Base-by-base conservation (phyloP, 2,329 filamentous ascomycete genomes). In the Aplosporella prunicola region DNA sequence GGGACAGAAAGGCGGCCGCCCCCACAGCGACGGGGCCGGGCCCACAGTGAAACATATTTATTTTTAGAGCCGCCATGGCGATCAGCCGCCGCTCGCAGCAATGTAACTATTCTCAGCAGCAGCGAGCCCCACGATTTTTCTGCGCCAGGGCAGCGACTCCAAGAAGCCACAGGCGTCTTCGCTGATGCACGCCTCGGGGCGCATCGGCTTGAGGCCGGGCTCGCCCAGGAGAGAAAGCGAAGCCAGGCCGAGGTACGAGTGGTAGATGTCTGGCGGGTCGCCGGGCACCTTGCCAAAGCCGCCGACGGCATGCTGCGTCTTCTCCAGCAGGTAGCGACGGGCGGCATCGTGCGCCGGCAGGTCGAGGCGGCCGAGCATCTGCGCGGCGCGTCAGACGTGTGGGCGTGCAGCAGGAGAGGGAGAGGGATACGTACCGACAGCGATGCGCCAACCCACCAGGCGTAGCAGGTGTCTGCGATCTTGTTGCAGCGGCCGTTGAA, bases 401-500 rank as follows among this genome's bases (percentile, higher is more conserved):
- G 44, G 3, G 18, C 14, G 9, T n/a, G n/a, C 13, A 9, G 10
- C 16, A 4, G 31, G 17, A 13, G 5, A 25, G n/a, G 29, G 15
- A 5, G n/a, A 9, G 22, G 29, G 14, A 11, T 58, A 70, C 67
- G 41, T 58, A 55, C 34, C 73, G 38, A 29, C 27, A 40, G 56
- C 34, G 86, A 76, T 2, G 76, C 86, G 4, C 72, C 71, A 1
- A 84, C 85, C 91, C 91, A 98, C 69, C 89, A 98, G 15, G 78
- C 81, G 59, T 98, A 98, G 62, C 91, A 98, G 1, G 91, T 96
- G 61, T 98, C 91, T 8, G 84, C 82, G 32, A 80, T 72, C 60
- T 98, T 98, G 64, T 94, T 95, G 55, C 76, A 78, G 33, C 91
- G 78, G 17, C 91, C 91, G 51, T 93, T 94, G 62, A 93, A 87